Evolutionary conservation across 257 asterid genomes (phyloP).

Genomic region (Anisodus acutangulus): DNA sequence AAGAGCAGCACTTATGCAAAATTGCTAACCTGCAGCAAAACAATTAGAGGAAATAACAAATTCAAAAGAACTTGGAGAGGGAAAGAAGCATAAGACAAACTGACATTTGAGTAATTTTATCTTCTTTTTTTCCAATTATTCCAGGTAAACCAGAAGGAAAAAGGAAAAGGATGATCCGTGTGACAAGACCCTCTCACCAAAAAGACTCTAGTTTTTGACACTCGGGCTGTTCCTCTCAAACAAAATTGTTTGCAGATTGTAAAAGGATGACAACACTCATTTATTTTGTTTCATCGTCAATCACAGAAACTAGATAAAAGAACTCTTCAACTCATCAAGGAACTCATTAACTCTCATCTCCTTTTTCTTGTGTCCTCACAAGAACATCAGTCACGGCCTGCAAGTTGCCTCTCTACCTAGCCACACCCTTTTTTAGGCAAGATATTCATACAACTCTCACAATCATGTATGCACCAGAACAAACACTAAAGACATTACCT

Average conservation of each 20-base stretch:
- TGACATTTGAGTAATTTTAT: slow-evolving; percentile 3
- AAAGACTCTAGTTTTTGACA: background rate
- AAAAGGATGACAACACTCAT: background rate
- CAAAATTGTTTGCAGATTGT: background rate
- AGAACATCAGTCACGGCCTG: background rate
- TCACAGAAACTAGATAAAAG: background rate
- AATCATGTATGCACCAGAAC: background rate
- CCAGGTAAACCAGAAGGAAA: slow-evolving; percentile 1
- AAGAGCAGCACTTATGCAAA: background rate
- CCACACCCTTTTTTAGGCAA: background rate
- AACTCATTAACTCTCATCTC: background rate
- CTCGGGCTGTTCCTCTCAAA: background rate
- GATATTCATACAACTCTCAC: background rate
- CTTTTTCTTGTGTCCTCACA: slow-evolving; percentile 8
- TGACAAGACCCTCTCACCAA: background rate
- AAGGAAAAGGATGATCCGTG: background rate
- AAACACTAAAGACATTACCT: background rate
- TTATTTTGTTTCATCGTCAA: background rate
- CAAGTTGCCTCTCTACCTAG: background rate
- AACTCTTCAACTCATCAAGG: slow-evolving; percentile 18
- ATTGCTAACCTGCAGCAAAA: background rate
- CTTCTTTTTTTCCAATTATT: background rate
- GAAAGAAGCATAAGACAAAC: slow-evolving; percentile 21
- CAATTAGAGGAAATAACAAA: background rate
- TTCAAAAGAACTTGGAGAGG: background rate